Evolutionary conservation across 2,329 filamentous ascomycete genomes (phyloP), one percentile per base, ranked within the genome.

Genomic region (Alternaria sp.): DNA sequence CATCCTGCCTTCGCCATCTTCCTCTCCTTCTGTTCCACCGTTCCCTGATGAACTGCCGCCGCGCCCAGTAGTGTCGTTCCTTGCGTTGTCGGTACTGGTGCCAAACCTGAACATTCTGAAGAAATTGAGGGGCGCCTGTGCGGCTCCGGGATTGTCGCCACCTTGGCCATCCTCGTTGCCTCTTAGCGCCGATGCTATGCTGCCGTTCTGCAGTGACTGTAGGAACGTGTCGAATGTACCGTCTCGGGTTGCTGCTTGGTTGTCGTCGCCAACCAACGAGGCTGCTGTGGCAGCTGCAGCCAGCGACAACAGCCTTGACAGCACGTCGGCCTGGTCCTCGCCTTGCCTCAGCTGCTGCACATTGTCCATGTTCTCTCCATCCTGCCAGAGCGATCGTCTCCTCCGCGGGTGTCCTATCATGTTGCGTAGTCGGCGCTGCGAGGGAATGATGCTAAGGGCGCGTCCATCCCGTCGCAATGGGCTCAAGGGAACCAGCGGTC

Each of bases 51-150:
- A 68, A 51, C 67, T 68, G 43, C 70, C 71, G 14, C 70, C 71
- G 39, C 68, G 71, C n/a, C 63, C 72, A 18, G 63, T 62, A 54
- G 64, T 62, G 43, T 67, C 69, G 51, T 47, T 64, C 24, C 65
- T 63, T 24, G 67, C 59, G 56, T 63, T 67, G 32, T 64, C 62
- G 47, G 62, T 72, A 8, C 84, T 81, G 54, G 87, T 85, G 48
- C 86, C 86, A 75, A 91, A 90, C 47, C 88, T 82, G 74, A 91
- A 91, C 76, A 90, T 89, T 57, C 88, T 82, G 75, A 90, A 85
- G 74, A 90, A 90, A 72, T 90, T 90, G 60, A 90, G 80, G 4
- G 88, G 86, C 11, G 85, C 82, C 8, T 83, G 77, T 32, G 81
- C 80, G 38, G 66, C 70, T 34, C 81, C 81, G 28, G 71, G 58